phyloP scores from a whole-genome alignment of 495 filamentous ascomycete genomes.

The Neurospora sp. region DNA sequence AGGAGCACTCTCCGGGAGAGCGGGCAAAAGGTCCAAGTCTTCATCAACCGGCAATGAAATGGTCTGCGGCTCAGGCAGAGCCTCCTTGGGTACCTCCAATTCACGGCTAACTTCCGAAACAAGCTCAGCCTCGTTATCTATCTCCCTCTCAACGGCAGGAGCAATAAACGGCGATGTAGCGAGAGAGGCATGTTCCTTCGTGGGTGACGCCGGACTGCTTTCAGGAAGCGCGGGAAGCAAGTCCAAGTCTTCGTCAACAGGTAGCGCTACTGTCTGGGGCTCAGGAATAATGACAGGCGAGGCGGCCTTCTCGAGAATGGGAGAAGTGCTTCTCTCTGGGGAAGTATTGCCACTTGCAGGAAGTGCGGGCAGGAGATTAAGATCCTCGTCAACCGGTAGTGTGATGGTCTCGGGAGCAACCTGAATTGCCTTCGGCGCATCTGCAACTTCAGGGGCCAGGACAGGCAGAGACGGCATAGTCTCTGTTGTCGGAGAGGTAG shows the following conservation, averaged over 20 bases:
- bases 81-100: not conserved
- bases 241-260: not conserved
- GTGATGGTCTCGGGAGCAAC: not conserved
- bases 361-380: not conserved
- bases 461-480: not conserved
- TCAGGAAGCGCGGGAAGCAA: not conserved
- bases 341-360: not conserved
- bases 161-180: not conserved
- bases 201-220: not conserved
- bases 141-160: not conserved
- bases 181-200: not conserved
- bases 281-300: not conserved
- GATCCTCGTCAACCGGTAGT: not conserved
- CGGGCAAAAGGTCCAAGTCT: not conserved
- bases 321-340: conserved; percentile 1
- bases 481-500: not conserved
- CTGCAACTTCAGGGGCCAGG: not conserved
- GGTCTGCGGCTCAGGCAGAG: not conserved
- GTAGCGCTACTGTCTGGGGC: not conserved
- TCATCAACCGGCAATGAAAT: not conserved
- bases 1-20: not conserved
- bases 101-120: not conserved
- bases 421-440: not conserved
- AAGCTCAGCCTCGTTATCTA: not conserved
- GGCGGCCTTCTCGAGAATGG: not conserved